Evolutionary conservation across 2,329 filamentous ascomycete genomes (phyloP), one percentile per base, ranked within the genome.

Genomic region (Magnaporthiopsis rhizophila): DNA sequence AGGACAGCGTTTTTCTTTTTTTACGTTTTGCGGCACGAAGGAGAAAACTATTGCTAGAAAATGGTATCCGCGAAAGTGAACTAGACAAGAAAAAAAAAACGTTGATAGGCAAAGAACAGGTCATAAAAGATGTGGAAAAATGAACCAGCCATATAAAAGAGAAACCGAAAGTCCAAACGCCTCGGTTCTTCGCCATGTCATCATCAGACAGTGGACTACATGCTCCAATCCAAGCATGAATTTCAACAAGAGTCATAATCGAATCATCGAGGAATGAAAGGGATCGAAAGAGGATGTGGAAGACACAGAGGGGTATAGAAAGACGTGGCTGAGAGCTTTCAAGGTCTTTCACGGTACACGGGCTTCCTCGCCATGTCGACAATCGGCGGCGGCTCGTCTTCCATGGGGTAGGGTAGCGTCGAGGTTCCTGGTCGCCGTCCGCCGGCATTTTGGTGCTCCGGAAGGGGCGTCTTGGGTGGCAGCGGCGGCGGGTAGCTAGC

Each of bases 291-390:
- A n/a, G 6, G 9, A 24, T 24, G 3, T 7, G 21, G n/a, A n/a
- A 53, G n/a, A 24, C 9, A 24, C 1, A 3, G 9, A 53, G 45
- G 3, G 5, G 18, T 53, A 11, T n/a, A 11, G 2, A 26, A 26
- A 26, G 26, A 26, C 26, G 3, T 26, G 26, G 26, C 3, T 26
- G 3, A 26, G 7, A 1, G 21, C 18, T 3, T n/a, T 53, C 21
- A 53, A n/a, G 45, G 45, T 65, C 80, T 81, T 28, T 32, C 57
- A 8, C 57, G 57, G 69, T 88, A 91, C 61, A 90, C 88, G 0
- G 94, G 94, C 75, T 97, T 97, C 69, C 88, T 86, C 59, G 89
- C 87, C 83, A 92, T 90, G 71, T 96, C 96, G 9, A 96, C 92
- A 8, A 85, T 81, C 3, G 94, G 94, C 24, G 94, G 93, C 34